Evolutionary conservation across 2,329 filamentous ascomycete species (phyloP), one percentile per base, ranked within the genome.

Genomic region (Mycocentrospora acerina): DNA sequence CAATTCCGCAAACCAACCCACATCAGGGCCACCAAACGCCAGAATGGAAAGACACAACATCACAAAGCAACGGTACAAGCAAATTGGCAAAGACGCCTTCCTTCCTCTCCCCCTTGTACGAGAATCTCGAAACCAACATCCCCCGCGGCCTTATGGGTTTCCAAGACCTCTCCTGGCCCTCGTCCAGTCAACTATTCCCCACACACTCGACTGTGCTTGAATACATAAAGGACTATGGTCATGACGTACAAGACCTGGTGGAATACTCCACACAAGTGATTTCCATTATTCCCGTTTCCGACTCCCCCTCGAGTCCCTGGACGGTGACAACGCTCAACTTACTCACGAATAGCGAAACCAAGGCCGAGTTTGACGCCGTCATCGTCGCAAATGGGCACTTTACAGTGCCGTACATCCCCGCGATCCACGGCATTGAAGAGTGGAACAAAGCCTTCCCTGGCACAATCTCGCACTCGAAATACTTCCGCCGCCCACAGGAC

Each of bases 81-180:
- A 29, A 16, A 8, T 6, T 37, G 0, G 25, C 36, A 5, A 60
- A 63, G 19, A 43, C 77, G 1, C 78, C 85, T 5, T 66, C 82
- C 2, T 95, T 91, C 57, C 75, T 88, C n/a, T 88, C 86, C 13
- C 86, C 90, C 3, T 80, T 95, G 68, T 96, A 96, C 65, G 81
- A 89, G 32, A 71, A 77, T 16, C 72, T 96, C 12, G 85, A 95
- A 58, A 90, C 90, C 15, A 97, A 97, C 64, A 90, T 96, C 32
- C 87, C 90, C 0, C 81, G 85, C 42, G 74, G 76, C 0, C 64
- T 96, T 35, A 97, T 97, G 91, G 72, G 76, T 4, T 96, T 83
- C 64, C 84, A 83, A 4, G 86, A 91, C 51, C 71, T 80, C 6
- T 62, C 77, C 1, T 93, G 93, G 57, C 76, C 80, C 0, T 57